A percentile compares a stretch with the other conserved stretches of the same genome.
Conservation (phyloP, 2,329 filamentous ascomycete species). For the Aspergillus cejpii region DNA sequence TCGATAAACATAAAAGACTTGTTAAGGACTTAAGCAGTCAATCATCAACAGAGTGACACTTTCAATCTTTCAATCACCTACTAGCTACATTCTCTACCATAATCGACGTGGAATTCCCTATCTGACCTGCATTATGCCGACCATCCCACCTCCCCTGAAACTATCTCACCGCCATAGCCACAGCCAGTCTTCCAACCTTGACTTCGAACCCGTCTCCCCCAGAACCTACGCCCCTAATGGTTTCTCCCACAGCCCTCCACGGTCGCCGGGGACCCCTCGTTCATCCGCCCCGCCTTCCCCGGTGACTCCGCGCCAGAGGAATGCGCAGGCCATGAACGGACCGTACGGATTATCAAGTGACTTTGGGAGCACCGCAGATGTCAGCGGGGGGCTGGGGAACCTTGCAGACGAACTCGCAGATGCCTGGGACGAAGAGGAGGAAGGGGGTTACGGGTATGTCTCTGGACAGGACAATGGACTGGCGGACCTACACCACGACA, state of each 20-base stretch:
- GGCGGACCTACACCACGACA: conserved; percentile 27
- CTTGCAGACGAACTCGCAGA: conserved; percentile 59
- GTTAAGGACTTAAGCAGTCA: not conserved
- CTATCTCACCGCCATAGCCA: conserved; percentile 34
- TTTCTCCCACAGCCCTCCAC: conserved; percentile 28
- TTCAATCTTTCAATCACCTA: not conserved
- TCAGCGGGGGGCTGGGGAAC: conserved; percentile 50
- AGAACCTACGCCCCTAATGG: conserved; percentile 27
- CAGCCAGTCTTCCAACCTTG: conserved; percentile 31
- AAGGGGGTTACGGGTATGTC: conserved; percentile 41
- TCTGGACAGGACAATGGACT: conserved; percentile 34
- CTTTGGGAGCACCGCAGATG: conserved; percentile 28
- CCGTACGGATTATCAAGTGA: conserved; percentile 36
- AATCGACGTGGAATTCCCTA: not conserved
- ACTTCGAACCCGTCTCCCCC: conserved; percentile 34
- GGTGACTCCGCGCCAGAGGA: conserved; percentile 32
- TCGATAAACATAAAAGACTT: not conserved
- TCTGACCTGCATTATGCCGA: conserved; percentile 19
- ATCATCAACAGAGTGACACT: not conserved
- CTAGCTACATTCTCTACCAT: not conserved
- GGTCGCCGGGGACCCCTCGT: conserved; percentile 31
- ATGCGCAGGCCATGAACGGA: conserved; percentile 32
- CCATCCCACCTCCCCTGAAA: conserved; percentile 32
- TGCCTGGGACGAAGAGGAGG: conserved; percentile 48
- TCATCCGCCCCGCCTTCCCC: conserved; percentile 38